Base-by-base conservation (phyloP, 2,329 filamentous ascomycete species). In the Talaromyces atroroseus region DNA sequence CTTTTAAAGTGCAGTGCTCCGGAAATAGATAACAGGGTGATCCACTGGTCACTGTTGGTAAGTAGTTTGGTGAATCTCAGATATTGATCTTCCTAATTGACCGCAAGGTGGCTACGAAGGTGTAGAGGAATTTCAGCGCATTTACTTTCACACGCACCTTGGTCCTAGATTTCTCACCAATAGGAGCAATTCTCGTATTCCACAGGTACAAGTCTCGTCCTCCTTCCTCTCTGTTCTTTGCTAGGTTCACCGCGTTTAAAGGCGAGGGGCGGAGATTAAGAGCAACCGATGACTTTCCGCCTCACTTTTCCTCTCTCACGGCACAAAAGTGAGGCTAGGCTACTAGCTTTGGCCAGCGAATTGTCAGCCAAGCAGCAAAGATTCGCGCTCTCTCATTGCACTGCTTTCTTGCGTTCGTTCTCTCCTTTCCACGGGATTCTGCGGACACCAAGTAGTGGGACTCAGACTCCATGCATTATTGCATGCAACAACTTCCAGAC, bases 241-340 rank as follows among this genome's bases (percentile, higher is more conserved):
- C 48, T 49, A 36, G 45, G 32, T 36, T 44, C 38, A 45, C 48
- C 38, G 47, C 54, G 34, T 56, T 47, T 16, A 18, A 49, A 40
- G 38, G 47, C 47, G 42, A 56, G 38, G 54, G 47, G 54, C 49
- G 34, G 44, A 50, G 54, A 50, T 56, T 52, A 45, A 56, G 54
- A 56, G 44, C 48, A 34, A 46, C 49, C 47, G 54, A 50, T 8
- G 44, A 52, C 47, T 26, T 54, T 54, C 45, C 56, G 56, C 56
- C 56, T 58, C 56, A 58, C 56, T 58, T 54, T 54, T 52, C 36
- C 21, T 38, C 20, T 48, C 48, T 48, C 44, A 42, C 42, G 54
- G 54, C 54, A 52, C 26, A 50, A 57, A 58, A 58, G 50, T 58
- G 56, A 58, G 56, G 56, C 56, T 58, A 53, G 47, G 26, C 49